phyloP scores from a whole-genome alignment of 1,284 basidiomycete species.

The Bjerkandera adusta region DNA sequence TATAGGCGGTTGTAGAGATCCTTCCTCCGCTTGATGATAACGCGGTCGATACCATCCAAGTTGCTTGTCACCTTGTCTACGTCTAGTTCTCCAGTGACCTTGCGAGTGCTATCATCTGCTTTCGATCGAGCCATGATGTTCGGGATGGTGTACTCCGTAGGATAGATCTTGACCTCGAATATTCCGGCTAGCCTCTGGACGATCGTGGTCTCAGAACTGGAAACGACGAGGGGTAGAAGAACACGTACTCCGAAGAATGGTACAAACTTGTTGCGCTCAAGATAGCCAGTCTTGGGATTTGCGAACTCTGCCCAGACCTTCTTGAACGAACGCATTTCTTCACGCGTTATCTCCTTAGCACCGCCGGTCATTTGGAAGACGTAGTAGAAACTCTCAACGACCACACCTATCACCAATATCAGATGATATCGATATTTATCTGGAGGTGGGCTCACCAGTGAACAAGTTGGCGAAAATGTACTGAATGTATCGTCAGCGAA shows the following conservation, averaged over 20 bases:
- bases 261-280: slow-evolving; percentile 72
- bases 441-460: slow-evolving; percentile 53
- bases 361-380: slow-evolving; percentile 88
- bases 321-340: slow-evolving; percentile 93
- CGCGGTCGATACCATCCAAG: slow-evolving; percentile 65
- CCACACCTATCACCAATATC: slow-evolving; percentile 58
- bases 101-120: slow-evolving; percentile 31
- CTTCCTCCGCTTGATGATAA: slow-evolving; percentile 62
- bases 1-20: slow-evolving; percentile 74
- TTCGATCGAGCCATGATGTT: slow-evolving; percentile 55
- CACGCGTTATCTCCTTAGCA: slow-evolving; percentile 81
- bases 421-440: slow-evolving; percentile 1
- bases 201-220: slow-evolving; percentile 4
- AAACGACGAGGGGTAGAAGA: not conserved
- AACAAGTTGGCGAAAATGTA: slow-evolving; percentile 97
- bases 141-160: slow-evolving; percentile 59
- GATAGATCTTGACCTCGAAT: slow-evolving; percentile 86
- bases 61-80: slow-evolving; percentile 56
- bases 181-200: slow-evolving; percentile 72
- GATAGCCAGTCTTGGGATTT: slow-evolving; percentile 74
- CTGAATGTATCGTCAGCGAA: slow-evolving; percentile 38
- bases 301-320: slow-evolving; percentile 91
- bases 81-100: slow-evolving; percentile 48
- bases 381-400: slow-evolving; percentile 96
- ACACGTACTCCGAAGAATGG: slow-evolving; percentile 78